These are phyloP conservation scores for Dorcoceras hygrometricum DNA, from an alignment of 257 asterid species.

Conservation along the genomic window DNA sequence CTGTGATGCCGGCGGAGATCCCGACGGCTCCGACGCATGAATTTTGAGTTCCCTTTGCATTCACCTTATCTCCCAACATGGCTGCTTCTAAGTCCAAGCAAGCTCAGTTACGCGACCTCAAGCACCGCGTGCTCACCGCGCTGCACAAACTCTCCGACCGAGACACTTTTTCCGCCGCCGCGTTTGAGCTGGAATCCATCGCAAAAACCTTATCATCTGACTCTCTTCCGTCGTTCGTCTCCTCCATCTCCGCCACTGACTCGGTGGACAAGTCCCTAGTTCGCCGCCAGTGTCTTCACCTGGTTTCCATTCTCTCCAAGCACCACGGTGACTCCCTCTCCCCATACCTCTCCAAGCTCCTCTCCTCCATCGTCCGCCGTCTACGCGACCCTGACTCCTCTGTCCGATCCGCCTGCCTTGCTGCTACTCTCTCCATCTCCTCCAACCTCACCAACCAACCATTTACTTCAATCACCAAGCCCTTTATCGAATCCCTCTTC, in stretches of 20 bases:
- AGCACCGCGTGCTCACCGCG: slow-evolving; percentile 75
- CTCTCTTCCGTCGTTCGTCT: slow-evolving; percentile 53
- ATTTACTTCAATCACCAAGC: slow-evolving; percentile 51
- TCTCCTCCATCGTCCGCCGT: slow-evolving; percentile 44
- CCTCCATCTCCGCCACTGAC: slow-evolving; percentile 73
- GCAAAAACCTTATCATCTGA: slow-evolving; percentile 57
- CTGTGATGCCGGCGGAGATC: slow-evolving; percentile 52
- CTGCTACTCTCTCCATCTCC: slow-evolving; percentile 55
- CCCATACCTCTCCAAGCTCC: slow-evolving; percentile 32
- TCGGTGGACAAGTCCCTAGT: slow-evolving; percentile 75
- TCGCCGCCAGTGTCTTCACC: slow-evolving; percentile 70
- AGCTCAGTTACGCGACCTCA: slow-evolving; percentile 67
- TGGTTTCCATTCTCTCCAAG: slow-evolving; percentile 59
- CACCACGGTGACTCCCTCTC: slow-evolving; percentile 38
- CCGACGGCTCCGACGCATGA: slow-evolving; percentile 42
- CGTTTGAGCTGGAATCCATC: slow-evolving; percentile 70
- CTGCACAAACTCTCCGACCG: slow-evolving; percentile 91
- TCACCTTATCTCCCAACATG: slow-evolving; percentile 26
- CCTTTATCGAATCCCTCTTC: slow-evolving; percentile 63
- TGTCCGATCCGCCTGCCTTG: slow-evolving; percentile 44
- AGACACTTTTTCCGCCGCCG: slow-evolving; percentile 80
- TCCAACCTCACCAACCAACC: slow-evolving; percentile 45
- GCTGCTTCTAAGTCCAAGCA: slow-evolving; percentile 40
- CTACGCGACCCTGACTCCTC: slow-evolving; percentile 42
- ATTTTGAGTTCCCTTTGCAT: background rate